Evolutionary conservation across 208 protist species (phyloP), one percentile per base, ranked within the genome.

Genomic region (Crithidia bombi): DNA sequence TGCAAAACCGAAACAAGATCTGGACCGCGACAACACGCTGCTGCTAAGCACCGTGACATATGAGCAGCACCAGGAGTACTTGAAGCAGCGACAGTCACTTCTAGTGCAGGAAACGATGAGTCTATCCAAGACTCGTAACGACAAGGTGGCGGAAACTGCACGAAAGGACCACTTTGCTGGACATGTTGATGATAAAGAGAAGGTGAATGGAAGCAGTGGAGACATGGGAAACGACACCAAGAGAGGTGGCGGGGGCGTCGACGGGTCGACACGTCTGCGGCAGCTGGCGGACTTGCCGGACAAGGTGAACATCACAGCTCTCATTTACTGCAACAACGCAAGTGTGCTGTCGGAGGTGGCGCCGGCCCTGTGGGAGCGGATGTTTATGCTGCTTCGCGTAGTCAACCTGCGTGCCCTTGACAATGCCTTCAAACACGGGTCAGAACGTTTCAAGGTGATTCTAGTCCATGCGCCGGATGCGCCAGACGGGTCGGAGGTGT

Each of bases 391-490:
- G 28, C 43, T 89, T 19, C 67, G 80, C 51, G 70, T 63, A 10
- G 51, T 10, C 5, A 59, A 65, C 35, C 47, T 94, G 39, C 44
- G 56, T 3, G 54, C 72, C 12, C 65, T 94, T 4, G 78, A 91
- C 58, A 64, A 21, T 23, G 75, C 75, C 23, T 89, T 83, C 67
- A 68, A 69, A 47, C 75, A 67, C 47, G 79, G 81, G 10, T 85
- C 81, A 7, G 81, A 87, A 41, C 69, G 80, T 12, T 88, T 79
- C 64, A 90, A 90, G 65, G 78, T 91, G 17, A 81, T 94, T 49
- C 73, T 94, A 7, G 64, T 94, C 23, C 72, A 88, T 61, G 83
- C 79, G 0, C 70, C 73, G 9, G 89, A 94, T 35, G 51, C 89
- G 3, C 39, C 47, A 5, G 64, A 71, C n/a, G 68, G 82, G 12